Base-by-base conservation (phyloP, 495 filamentous ascomycete genomes). In the Penicillium daleae region DNA sequence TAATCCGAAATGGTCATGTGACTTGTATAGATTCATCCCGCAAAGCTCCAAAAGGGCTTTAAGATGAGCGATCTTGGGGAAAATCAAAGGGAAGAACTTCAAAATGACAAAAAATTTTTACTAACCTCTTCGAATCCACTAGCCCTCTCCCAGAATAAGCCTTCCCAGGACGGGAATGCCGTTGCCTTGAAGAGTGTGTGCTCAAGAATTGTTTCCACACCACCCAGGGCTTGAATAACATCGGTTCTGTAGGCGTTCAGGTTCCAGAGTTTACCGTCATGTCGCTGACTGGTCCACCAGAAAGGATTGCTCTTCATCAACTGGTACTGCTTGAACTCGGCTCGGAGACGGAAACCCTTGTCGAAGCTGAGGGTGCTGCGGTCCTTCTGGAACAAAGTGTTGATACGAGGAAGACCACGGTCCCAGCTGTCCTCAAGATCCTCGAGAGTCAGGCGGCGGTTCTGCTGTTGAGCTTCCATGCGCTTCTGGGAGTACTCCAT, bases 371-470 rank as follows among this genome's bases (percentile, higher is more conserved):
- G 82, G 0, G 96, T 99, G 76, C 93, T 97, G 65, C 96, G 86
- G 69, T 99, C 96, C 75, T 99, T 99, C 76, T 99, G 96, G 86
- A 99, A 99, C 10, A 99, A 84, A 0, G 96, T 99, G 74, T 99
- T 99, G 79, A 99, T 99, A 79, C 96, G 92, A 13, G 96, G 96
- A 61, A 99, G 82, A 78, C 96, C 96, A 64, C 96, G 91, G 74
- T 99, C 96, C 96, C 96, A 99, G 78, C 93, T 97, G 75, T 99
- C 96, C 67, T 99, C 96, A 37, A 99, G 78, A 81, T 99, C 96
- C 75, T 99, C 96, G 21, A 99, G 81, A 1, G 96, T 98, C 56
- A 99, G 80, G 59, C 96, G 87, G 32, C 96, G 86, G 73, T 99
- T 99, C 74, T 98, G 96, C 72, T 98, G 93, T 71, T 98, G 96